Percentiles rank a stretch among this genome's conserved stretches.
phyloP scores from a whole-genome alignment of 2,329 filamentous ascomycete species.

The Fusarium proliferatum region DNA sequence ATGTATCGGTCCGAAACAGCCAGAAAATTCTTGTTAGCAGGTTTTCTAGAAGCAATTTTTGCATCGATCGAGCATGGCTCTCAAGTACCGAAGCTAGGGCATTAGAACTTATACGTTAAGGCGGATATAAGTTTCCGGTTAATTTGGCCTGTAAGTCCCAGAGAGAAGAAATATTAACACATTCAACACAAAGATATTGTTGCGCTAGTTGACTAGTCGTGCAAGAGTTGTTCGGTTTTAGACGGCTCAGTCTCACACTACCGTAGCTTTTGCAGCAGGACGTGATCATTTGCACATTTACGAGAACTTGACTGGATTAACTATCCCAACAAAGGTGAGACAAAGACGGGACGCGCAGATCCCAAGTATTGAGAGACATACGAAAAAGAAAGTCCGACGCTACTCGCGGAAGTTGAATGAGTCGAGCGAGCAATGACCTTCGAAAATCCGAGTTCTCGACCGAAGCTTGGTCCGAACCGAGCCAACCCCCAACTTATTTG shows the following conservation, averaged over 20 bases:
- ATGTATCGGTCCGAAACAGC: conserved; percentile 15
- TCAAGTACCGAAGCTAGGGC: conserved; percentile 12
- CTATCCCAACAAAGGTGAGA: not conserved
- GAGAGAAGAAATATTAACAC: not conserved
- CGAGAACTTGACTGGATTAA: not conserved
- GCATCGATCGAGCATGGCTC: not conserved
- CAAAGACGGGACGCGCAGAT: conserved; percentile 2
- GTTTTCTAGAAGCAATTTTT: conserved; percentile 7
- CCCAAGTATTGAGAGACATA: not conserved
- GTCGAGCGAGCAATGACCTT: not conserved
- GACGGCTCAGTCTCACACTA: conserved; percentile 19
- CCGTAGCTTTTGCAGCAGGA: not conserved
- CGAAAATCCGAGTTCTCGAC: conserved; percentile 32
- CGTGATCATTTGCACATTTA: conserved; percentile 17
- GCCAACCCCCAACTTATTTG: conserved; percentile 14
- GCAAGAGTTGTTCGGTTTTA: conserved; percentile 9
- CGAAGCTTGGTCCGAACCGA: conserved; percentile 24
- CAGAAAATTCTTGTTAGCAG: conserved; percentile 17
- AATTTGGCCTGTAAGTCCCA: not conserved
- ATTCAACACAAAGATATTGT: not conserved
- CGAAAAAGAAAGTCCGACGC: conserved; percentile 10
- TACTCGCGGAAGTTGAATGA: conserved; percentile 1
- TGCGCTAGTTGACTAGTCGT: conserved; percentile 14
- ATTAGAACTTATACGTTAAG: not conserved
- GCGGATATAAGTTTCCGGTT: conserved; percentile 19